Base-by-base conservation (phyloP, 2,329 filamentous ascomycete species). In the Arthrocladium fulminans region DNA sequence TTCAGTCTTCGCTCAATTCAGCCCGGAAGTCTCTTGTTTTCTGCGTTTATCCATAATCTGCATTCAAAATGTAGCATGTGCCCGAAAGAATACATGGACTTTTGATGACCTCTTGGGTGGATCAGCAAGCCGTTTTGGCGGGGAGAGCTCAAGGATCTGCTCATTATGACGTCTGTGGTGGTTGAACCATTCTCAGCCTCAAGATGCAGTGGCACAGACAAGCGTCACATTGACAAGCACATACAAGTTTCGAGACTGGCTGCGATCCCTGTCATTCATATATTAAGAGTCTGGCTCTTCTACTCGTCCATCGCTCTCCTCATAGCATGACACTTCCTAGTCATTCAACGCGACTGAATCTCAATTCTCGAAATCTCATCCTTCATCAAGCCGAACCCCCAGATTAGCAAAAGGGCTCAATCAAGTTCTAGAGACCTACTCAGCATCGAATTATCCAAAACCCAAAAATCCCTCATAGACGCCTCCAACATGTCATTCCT, bases 401-500 rank as follows among this genome's bases (percentile, higher is more conserved):
- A 9, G n/a, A n/a, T n/a, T n/a, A n/a, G n/a, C n/a, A n/a, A n/a
- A n/a, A n/a, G n/a, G n/a, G n/a, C n/a, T n/a, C n/a, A n/a, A n/a
- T 30, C 29, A 30, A 30, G 29, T 30, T 30, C 8, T n/a, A n/a
- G n/a, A n/a, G 32, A 35, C 10, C 12, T 35, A 6, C 22, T 41
- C 39, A 25, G n/a, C 20, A 10, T 20, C n/a, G 25, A 41, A 27
- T 13, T 13, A 12, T 39, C 15, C 15, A 22, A 17, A 39, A 5
- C 15, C 22, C 41, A 20, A 29, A 27, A n/a, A 30, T 2, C 45
- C 4, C 10, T 48, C 22, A 30, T 15, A 17, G 17, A 20, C 35
- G 7, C 22, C 34, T 45, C 43, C 51, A 61, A 47, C 38, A 68
- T 68, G 65, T 65, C 65, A 40, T 65, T 63, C 53, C 54, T 67